Conservation (phyloP, 495 filamentous ascomycete genomes). For the Aspergillus nanangensis region DNA sequence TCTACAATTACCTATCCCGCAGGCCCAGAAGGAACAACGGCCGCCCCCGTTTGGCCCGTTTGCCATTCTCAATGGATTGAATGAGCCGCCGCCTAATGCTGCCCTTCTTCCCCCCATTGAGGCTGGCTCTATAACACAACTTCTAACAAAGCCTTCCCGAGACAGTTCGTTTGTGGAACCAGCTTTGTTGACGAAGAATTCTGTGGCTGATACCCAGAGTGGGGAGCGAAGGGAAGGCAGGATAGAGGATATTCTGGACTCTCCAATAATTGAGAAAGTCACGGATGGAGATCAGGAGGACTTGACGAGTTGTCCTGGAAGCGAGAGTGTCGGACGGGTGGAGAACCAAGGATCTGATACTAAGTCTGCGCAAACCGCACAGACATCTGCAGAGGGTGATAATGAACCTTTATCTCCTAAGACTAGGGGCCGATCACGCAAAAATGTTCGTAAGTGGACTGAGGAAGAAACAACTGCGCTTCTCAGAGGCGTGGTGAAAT, state of each 20-base stretch:
- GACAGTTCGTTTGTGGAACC: conserved; percentile 22
- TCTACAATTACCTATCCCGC: conserved; percentile 46
- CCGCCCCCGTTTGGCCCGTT: conserved; percentile 47
- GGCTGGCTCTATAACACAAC: conserved; percentile 42
- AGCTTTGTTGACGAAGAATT: conserved; percentile 16
- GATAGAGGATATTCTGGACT: conserved; percentile 33
- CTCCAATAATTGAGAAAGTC: conserved; percentile 23
- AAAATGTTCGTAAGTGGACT: conserved; percentile 63
- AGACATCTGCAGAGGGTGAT: conserved; percentile 14
- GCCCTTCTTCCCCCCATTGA: conserved; percentile 70
- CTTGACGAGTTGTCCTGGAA: conserved; percentile 7
- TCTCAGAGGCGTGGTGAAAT: conserved; percentile 69
- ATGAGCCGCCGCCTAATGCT: conserved; percentile 71
- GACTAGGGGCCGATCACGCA: conserved; percentile 39
- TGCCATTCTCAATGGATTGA: conserved; percentile 69
- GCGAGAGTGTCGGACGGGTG: too few species aligned
- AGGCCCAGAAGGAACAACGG: conserved; percentile 42
- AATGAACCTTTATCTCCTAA: conserved; percentile 35
- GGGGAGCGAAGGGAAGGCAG: conserved; percentile 32
- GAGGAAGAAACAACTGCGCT: conserved; percentile 79
- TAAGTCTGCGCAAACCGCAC: neutral
- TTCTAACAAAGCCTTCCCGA: conserved; percentile 34
- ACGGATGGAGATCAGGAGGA: conserved; percentile 12
- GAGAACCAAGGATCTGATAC: too few species aligned
- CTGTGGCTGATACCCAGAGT: conserved; percentile 20